phyloP scores from a whole-genome alignment of 164 flowering plant genomes.

The grape (Vitis vinifera) region ASM3070453v1 NC_081823.1:405001-405500 shows the following conservation, averaged over 20 bases:
- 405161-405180: neutral
- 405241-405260: neutral
- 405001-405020: conserved; percentile 37
- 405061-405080: conserved; percentile 24
- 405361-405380: no score
- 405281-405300: neutral
- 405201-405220: conserved; percentile 16
- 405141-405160: neutral
- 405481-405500: no score
- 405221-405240: conserved; percentile 7
- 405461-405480: no score
- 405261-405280: neutral
- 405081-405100: conserved; percentile 45
- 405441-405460: no score
- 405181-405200: conserved; percentile 8
- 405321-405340: no score
- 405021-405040: conserved; percentile 37
- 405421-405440: no score
- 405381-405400: no score
- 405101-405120: conserved; percentile 34
- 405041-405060: conserved; percentile 23
- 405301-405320: neutral
- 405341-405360: no score
- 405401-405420: no score
- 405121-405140: conserved; percentile 15